A percentile compares a stretch with the other conserved stretches of the same genome.
phyloP scores from a whole-genome alignment of 352 stramenopile species.

The Globisporangium nunn region DNA sequence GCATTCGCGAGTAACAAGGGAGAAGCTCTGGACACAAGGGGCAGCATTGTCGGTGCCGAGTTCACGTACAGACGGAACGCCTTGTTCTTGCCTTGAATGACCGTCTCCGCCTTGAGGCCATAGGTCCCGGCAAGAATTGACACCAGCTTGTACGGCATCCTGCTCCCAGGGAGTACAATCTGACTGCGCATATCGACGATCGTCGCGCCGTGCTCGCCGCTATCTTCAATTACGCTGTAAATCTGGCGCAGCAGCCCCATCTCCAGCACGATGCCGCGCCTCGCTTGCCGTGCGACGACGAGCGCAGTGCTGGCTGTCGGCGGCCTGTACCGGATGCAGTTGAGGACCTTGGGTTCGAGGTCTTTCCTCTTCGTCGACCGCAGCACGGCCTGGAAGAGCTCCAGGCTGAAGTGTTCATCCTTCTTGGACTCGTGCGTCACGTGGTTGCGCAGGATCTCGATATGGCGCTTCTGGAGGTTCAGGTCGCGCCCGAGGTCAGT shows the following conservation, averaged over 20 bases:
- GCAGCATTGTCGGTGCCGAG: constrained; percentile 2
- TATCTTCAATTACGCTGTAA: constrained; percentile 65
- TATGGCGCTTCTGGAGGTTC: constrained; percentile 56
- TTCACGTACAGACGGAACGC: constrained; percentile 60
- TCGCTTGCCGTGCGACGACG: neutral
- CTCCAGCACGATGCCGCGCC: constrained; percentile 53
- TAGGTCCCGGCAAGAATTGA: constrained; percentile 62
- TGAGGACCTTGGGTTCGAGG: constrained; percentile 71
- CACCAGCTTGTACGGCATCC: constrained; percentile 74
- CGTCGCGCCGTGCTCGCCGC: constrained; percentile 48
- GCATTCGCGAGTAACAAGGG: constrained; percentile 8
- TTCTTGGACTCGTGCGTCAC: constrained; percentile 64
- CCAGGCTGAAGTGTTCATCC: constrained; percentile 49
- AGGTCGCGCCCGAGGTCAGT: constrained; percentile 66
- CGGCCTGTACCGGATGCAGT: constrained; percentile 68
- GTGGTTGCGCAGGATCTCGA: constrained; percentile 54
- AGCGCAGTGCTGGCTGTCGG: constrained; percentile 1
- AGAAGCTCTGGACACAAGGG: neutral
- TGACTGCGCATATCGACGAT: constrained; percentile 71
- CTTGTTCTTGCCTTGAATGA: constrained; percentile 81
- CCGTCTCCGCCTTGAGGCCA: constrained; percentile 58
- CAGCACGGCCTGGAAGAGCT: constrained; percentile 73
- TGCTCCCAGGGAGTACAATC: constrained; percentile 63
- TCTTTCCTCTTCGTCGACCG: constrained; percentile 39
- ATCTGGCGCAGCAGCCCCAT: constrained; percentile 63